Evolutionary conservation across 306 rosid species (phyloP), one percentile per base, ranked within the genome.

Genomic region (Carpinus viminea): DNA sequence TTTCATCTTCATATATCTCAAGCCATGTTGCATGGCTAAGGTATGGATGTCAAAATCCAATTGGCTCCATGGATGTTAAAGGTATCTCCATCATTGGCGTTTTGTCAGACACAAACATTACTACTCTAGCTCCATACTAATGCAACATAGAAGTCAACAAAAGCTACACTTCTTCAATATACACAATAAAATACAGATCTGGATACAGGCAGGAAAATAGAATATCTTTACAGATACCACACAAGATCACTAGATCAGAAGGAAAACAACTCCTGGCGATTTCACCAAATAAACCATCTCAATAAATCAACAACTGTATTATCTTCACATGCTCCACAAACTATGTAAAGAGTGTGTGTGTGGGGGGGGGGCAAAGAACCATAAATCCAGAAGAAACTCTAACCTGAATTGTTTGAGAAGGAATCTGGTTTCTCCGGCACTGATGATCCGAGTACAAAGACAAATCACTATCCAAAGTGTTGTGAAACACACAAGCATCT

Each of bases 381-480:
- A 54, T 56, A 71, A 55, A n/a, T n/a, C 28, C 31, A 71, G 41
- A 26, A 53, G 21, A 31, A 11, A 56, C 65, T 18, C 61, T 47
- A 46, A 79, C 78, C 83, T 79, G 83, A 18, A 34, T 52, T 26
- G 78, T 73, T 74, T 79, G 78, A 64, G 73, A 61, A 50, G 83
- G 78, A 73, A 79, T 79, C 69, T 28, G 68, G 34, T 18, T 20
- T 79, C 65, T 73, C 47, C 78, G 78, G 28, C 83, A 79, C 7
- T 73, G 83, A 79, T 79, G 83, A 64, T 79, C 74, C 0, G 36
- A 61, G 66, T 73, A 79, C 68, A 79, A 73, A 52, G 83, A 73
- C 57, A 79, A 41, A 24, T 73, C 83, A 65, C 59, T 54, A 12
- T 73, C 57, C 46, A 73, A 45, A 38, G 59, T 36, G 38, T 79